Base-by-base conservation (phyloP, 495 filamentous ascomycete genomes). In the Penicillium malachiteum region DNA sequence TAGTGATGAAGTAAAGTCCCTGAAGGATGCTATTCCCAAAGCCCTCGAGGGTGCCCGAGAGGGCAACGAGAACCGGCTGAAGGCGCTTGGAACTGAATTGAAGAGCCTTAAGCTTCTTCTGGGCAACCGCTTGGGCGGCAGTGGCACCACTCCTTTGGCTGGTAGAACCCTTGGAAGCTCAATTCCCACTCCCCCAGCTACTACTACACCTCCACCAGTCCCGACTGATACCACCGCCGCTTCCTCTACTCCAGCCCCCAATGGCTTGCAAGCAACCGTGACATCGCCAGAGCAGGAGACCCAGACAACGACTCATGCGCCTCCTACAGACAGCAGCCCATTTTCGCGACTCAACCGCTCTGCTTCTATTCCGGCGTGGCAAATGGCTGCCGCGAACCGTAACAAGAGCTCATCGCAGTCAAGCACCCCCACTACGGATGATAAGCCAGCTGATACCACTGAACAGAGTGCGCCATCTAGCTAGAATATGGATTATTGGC, bases 81-180 rank as follows among this genome's bases (percentile, higher is more conserved):
- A 84, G 68, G 95, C 97, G 50, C 81, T 99, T 48, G 87, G 90
- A 52, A 81, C 79, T 9, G 94, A 99, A 71, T 78, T 99, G 56
- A 91, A 89, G 83, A 96, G 92, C 69, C 74, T 99, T 54, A 97
- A 97, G 76, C 86, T 86, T 16, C 75, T 99, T 51, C 78, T 97
- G 67, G 84, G 82, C 41, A 94, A 95, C 70, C 79, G 90, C 59
- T 83, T 96, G 74, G 85, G 85, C 59, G 70, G 75, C 30, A 70
- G 74, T 41, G 68, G 59, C 26, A 61, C 71, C 52, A 66, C 68
- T 73, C 54, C 72, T 69, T 31, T 61, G 61, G 32, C 72, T 64
- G 67, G 71, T 52, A 62, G 67, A 40, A 65, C 69, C 37, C 52
- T 70, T 16, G 56, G 65, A 14, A 64, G 61, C 47, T 50, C 67